Percentiles rank a stretch among this genome's conserved stretches.
phyloP scores from a whole-genome alignment of 805 yeast genomes.

The Saccharomycopsis sp. region DNA sequence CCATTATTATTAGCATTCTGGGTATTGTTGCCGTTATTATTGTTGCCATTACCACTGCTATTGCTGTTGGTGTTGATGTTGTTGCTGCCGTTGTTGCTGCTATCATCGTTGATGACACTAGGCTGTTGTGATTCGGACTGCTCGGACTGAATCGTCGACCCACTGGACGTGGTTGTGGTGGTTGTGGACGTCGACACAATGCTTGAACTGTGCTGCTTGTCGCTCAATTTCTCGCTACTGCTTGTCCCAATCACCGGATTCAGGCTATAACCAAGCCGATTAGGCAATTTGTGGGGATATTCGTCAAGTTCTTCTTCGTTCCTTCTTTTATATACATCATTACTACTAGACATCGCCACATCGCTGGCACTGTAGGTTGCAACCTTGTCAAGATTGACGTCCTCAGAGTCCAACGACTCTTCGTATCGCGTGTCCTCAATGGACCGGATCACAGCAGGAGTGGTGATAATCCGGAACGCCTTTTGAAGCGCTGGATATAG shows the following conservation, averaged over 20 bases:
- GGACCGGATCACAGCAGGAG: neutral
- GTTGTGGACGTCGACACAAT: constrained; percentile 3
- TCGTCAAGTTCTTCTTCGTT: neutral
- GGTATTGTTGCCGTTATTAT: neutral
- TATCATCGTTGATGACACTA: neutral
- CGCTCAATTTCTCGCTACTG: neutral
- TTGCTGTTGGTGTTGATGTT: neutral
- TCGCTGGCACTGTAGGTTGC: constrained; percentile 1
- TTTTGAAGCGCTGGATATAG: constrained; percentile 1
- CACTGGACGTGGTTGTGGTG: neutral
- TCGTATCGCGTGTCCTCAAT: constrained; percentile 9
- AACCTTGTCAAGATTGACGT: constrained; percentile 4
- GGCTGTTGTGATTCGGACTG: neutral
- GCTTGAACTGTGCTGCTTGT: neutral
- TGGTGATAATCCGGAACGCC: constrained; percentile 5
- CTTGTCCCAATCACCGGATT: neutral
- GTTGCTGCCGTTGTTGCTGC: neutral
- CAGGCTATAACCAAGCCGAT: neutral
- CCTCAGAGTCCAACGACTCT: constrained; percentile 10
- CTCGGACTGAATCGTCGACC: neutral
- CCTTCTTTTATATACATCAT: neutral
- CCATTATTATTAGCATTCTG: neutral
- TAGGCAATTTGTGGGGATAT: neutral
- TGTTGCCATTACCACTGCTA: neutral
- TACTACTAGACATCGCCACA: neutral